Evolutionary conservation across 805 yeast genomes (phyloP), one percentile per base, ranked within the genome.

Genomic region (Soucietia sequanensis): DNA sequence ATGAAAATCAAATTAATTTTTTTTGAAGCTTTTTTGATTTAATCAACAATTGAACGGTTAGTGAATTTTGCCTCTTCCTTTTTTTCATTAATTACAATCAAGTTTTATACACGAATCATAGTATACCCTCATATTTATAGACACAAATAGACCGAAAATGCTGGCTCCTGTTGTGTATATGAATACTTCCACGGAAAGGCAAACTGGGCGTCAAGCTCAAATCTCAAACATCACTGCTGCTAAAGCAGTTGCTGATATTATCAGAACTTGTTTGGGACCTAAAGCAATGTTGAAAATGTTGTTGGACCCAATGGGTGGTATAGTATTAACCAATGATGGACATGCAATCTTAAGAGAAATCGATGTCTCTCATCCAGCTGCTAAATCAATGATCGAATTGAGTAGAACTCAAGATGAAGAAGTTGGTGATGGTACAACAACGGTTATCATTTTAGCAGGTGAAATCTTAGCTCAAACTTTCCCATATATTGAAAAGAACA

Each of bases 271-370:
- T 75, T 72, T 93, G 41, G 99, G 99, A 13, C 99, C 99, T 35
- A 91, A 91, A 62, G 99, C 99, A 23, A 93, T 93, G 99, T 77
- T 93, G 43, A 93, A 93, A 69, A 91, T 93, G 98, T 72, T 93
- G 35, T 72, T 93, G 44, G 99, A 93, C 58, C 99, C 99, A 38
- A 84, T 84, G 81, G 91, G 93, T 21, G 99, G 99, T 21, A 85
- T 93, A 47, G 97, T 91, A 11, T 72, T 93, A 45, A 93, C 99
- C 38, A 93, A 93, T 64, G 99, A 93, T 61, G 99, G 99, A 10
- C 99, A 93, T 64, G 99, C 99, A 12, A 93, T 93, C 48, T 71
- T 93, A 49, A 79, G 99, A 56, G 99, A 93, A 60, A 93, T 93
- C 48, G 98, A 91, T 58, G 95, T 85, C 37, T 89, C 96, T 4